phyloP scores from a whole-genome alignment of 805 yeast species.

The Schizosaccharomyces lindneri region DNA sequence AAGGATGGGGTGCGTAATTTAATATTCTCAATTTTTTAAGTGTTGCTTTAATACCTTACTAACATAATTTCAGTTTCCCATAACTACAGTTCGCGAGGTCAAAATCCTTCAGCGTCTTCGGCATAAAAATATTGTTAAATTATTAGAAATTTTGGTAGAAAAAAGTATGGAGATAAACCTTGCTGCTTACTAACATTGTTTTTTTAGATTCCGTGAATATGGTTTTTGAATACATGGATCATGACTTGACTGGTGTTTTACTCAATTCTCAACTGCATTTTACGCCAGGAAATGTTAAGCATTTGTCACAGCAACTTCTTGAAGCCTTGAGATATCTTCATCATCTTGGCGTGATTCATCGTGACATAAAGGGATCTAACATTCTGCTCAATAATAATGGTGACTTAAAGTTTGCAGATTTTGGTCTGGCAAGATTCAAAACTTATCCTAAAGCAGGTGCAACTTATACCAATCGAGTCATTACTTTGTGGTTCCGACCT shows the following conservation, averaged over 20 bases:
- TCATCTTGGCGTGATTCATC: conserved; percentile 32
- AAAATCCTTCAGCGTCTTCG: conserved; percentile 58
- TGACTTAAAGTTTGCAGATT: conserved; percentile 71
- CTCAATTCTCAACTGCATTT: conserved; percentile 47
- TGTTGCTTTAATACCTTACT: neutral
- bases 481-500: conserved; percentile 92
- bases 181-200: neutral
- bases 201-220: conserved; percentile 34
- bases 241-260: conserved; percentile 71
- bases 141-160: conserved; percentile 78
- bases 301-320: conserved; percentile 54
- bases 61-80: conserved; percentile 30
- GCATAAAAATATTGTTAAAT: conserved; percentile 59
- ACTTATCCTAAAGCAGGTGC: conserved; percentile 20
- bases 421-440: conserved; percentile 52
- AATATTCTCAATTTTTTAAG: neutral
- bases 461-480: conserved; percentile 83
- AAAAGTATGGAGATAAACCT: conserved; percentile 8
- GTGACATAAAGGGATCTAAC: conserved; percentile 94
- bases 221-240: conserved; percentile 84
- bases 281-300: conserved; percentile 49
- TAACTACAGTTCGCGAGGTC: conserved; percentile 83
- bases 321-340: conserved; percentile 69
- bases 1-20: conserved; percentile 34
- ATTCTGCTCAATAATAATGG: conserved; percentile 59